phyloP scores from a whole-genome alignment of 2,329 filamentous ascomycete species.

The Diaporthe longicolla region DNA sequence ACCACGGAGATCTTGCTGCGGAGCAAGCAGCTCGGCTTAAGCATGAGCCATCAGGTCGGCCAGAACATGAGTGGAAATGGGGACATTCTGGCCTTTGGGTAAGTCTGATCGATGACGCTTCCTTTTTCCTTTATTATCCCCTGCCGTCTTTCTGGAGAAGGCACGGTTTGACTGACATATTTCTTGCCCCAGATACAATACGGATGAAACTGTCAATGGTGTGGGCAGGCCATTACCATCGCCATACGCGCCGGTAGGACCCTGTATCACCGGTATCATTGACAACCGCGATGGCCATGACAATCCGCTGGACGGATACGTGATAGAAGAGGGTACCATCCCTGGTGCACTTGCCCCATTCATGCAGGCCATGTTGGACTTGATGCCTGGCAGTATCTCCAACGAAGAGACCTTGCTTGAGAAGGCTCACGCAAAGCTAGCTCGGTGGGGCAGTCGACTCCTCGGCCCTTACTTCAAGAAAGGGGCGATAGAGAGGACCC shows the following conservation, averaged over 20 bases:
- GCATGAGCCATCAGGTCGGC: constrained; percentile 70
- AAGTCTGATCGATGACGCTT: constrained; percentile 44
- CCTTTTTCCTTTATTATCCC: not conserved
- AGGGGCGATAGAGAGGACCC: constrained; percentile 71
- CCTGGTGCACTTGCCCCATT: constrained; percentile 69
- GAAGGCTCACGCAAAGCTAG: constrained; percentile 61
- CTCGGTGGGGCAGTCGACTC: constrained; percentile 66
- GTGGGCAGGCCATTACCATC: constrained; percentile 66
- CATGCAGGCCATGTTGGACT: constrained; percentile 69
- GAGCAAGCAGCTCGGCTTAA: constrained; percentile 70
- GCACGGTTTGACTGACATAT: constrained; percentile 43
- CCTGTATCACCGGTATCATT: constrained; percentile 74
- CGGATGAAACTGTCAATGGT: constrained; percentile 67
- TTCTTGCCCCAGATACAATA: constrained; percentile 65
- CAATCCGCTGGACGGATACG: constrained; percentile 72
- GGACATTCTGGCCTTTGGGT: constrained; percentile 75
- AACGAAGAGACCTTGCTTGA: constrained; percentile 57
- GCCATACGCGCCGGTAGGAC: constrained; percentile 68
- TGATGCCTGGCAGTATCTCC: constrained; percentile 62
- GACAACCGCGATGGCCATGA: constrained; percentile 67
- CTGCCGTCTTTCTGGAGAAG: not conserved
- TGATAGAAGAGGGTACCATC: constrained; percentile 75
- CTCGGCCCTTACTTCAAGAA: constrained; percentile 70
- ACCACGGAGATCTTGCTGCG: constrained; percentile 76
- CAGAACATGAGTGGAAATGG: constrained; percentile 76